Percentiles rank a stretch among this genome's conserved stretches.
phyloP scores from a whole-genome alignment of 108 stramenopile genomes.

The Aurantiochytrium sp. region DNA sequence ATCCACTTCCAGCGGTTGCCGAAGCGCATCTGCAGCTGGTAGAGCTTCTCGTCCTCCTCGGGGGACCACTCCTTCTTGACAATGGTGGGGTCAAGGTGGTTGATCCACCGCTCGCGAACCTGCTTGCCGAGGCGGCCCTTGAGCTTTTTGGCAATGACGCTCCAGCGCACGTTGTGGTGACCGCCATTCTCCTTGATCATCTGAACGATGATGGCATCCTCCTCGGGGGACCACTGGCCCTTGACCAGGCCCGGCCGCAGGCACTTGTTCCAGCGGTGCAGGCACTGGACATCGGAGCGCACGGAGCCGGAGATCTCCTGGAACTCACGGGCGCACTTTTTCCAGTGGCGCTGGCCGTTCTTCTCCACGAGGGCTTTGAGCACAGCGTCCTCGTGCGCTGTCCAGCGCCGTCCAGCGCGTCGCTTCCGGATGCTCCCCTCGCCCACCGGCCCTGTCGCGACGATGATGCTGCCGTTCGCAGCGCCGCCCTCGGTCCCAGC shows the following conservation, averaged over 20 bases:
- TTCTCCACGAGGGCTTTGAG: slow-evolving; percentile 66
- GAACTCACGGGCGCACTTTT: slow-evolving; percentile 64
- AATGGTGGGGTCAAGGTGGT: slow-evolving; percentile 90
- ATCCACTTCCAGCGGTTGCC: slow-evolving; percentile 93
- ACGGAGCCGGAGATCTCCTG: slow-evolving; percentile 36
- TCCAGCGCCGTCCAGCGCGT: slow-evolving; percentile 69
- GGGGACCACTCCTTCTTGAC: slow-evolving; percentile 89
- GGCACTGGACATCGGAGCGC: slow-evolving; percentile 30
- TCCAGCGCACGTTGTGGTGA: slow-evolving; percentile 70
- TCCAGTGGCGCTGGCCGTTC: slow-evolving; percentile 75
- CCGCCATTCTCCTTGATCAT: slow-evolving; percentile 52
- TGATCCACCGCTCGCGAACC: slow-evolving; percentile 97
- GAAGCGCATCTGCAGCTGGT: slow-evolving; percentile 68
- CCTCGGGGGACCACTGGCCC: slow-evolving; percentile 77
- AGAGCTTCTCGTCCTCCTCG: slow-evolving; percentile 75
- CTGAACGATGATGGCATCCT: slow-evolving; percentile 74
- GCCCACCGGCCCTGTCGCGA: neutral
- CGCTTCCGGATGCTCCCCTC: neutral
- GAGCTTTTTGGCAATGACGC: slow-evolving; percentile 81
- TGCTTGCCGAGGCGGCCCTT: slow-evolving; percentile 94
- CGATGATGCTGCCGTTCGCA: neutral
- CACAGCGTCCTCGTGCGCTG: slow-evolving; percentile 76
- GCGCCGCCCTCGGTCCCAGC: too few relatives aligned
- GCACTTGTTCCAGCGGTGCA: slow-evolving; percentile 40
- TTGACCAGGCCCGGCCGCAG: slow-evolving; percentile 55